phyloP scores from a whole-genome alignment of 2,329 filamentous ascomycete genomes.

The Thermoascus crustaceus region DNA sequence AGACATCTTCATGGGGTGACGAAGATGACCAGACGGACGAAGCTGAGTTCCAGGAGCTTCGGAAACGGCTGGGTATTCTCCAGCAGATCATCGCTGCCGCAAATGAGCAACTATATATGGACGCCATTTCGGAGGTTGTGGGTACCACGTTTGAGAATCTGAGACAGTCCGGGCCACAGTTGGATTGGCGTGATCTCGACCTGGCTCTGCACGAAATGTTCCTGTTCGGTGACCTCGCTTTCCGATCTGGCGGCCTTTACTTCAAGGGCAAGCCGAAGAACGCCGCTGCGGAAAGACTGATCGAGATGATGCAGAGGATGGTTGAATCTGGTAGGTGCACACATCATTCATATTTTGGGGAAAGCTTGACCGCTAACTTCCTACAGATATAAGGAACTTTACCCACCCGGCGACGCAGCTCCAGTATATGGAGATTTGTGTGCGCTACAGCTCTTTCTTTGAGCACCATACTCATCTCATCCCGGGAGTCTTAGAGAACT shows the following conservation, averaged over 20 bases:
- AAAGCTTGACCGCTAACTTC: slow-evolving; percentile 9
- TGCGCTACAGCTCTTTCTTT: slow-evolving; percentile 88
- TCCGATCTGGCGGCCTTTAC: slow-evolving; percentile 79
- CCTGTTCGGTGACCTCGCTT: slow-evolving; percentile 87
- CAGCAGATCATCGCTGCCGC: slow-evolving; percentile 90
- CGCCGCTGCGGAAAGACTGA: slow-evolving; percentile 69
- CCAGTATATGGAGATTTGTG: slow-evolving; percentile 98
- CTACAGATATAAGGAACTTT: slow-evolving; percentile 68
- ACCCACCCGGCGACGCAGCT: slow-evolving; percentile 85
- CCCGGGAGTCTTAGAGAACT: slow-evolving; percentile 79
- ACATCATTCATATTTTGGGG: slow-evolving; percentile 14
- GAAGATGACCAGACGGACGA: slow-evolving; percentile 95
- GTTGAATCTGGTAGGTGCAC: slow-evolving; percentile 68
- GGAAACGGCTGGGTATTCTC: slow-evolving; percentile 79
- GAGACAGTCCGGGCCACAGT: slow-evolving; percentile 60
- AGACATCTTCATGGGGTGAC: slow-evolving; percentile 85
- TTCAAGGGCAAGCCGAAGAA: slow-evolving; percentile 74
- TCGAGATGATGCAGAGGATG: slow-evolving; percentile 93
- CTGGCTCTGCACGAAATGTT: slow-evolving; percentile 93
- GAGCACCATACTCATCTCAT: slow-evolving; percentile 76
- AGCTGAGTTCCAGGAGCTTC: slow-evolving; percentile 90
- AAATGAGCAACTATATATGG: slow-evolving; percentile 79
- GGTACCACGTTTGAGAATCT: slow-evolving; percentile 76
- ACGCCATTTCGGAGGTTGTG: slow-evolving; percentile 81
- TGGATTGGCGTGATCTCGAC: slow-evolving; percentile 94